Percentiles rank a stretch among this genome's conserved stretches.
These are phyloP conservation scores for Acephala macrosclerotiorum DNA, from an alignment of 2,329 filamentous ascomycete species.

Conservation along the genomic window DNA sequence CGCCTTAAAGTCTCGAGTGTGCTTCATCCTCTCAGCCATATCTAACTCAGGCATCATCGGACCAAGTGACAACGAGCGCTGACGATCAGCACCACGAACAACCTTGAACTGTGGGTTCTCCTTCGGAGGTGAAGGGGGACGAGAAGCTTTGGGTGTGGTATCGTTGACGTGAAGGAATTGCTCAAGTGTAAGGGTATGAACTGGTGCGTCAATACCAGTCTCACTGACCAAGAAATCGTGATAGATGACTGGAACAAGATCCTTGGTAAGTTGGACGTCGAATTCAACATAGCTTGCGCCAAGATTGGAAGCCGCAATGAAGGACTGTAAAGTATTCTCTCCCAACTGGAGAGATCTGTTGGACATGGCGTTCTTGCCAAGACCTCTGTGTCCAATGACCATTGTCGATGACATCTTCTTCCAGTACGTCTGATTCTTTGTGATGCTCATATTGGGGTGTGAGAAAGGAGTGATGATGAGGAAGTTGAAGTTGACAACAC, in stretches of 20 bases:
- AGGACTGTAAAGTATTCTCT: slow-evolving; percentile 95
- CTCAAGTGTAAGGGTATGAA: slow-evolving; percentile 92
- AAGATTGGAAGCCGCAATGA: slow-evolving; percentile 93
- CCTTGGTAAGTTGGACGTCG: slow-evolving; percentile 98
- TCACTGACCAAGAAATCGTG: slow-evolving; percentile 98
- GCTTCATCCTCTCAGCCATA: slow-evolving; percentile 87
- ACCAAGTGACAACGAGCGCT: slow-evolving; percentile 46
- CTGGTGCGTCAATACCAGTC: slow-evolving; percentile 94
- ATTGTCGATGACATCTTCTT: slow-evolving; percentile 90
- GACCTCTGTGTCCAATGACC: slow-evolving; percentile 74
- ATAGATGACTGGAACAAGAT: slow-evolving; percentile 97
- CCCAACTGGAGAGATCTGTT: slow-evolving; percentile 91
- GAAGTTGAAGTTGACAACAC: slow-evolving; percentile 96
- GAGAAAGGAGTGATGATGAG: slow-evolving; percentile 92
- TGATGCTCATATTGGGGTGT: slow-evolving; percentile 93
- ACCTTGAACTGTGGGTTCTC: slow-evolving; percentile 37
- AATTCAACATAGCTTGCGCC: slow-evolving; percentile 80
- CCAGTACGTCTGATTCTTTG: slow-evolving; percentile 93
- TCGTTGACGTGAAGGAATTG: slow-evolving; percentile 87
- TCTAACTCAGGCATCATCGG: slow-evolving; percentile 37
- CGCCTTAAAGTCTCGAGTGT: slow-evolving; percentile 92
- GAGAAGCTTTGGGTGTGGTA: slow-evolving; percentile 53
- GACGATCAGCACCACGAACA: slow-evolving; percentile 40
- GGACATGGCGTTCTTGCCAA: slow-evolving; percentile 88
- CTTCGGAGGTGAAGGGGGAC: slow-evolving; percentile 52